These are phyloP conservation scores for Capsicum pubescens DNA, from an alignment of 257 asterid species.

Conservation along the genomic window DNA sequence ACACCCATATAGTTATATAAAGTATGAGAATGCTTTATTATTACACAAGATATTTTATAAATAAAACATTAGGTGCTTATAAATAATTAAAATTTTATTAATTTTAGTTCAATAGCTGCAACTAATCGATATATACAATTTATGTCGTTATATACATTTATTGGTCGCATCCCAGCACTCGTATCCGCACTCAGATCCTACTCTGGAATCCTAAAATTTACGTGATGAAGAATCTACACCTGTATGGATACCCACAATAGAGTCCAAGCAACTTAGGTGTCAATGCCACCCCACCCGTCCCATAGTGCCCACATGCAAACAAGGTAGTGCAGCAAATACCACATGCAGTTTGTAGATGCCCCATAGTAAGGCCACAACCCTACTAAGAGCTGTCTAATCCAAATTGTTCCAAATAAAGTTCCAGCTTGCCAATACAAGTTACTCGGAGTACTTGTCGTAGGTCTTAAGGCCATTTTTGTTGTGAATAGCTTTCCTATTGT, in stretches of 20 bases:
- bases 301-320: too few relatives aligned
- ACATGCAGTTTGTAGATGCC: not conserved
- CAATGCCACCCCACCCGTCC: too few relatives aligned
- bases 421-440: not conserved
- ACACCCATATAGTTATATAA: not conserved
- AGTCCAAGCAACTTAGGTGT: too few relatives aligned
- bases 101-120: not conserved
- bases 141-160: not conserved
- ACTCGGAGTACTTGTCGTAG: not conserved
- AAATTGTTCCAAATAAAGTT: not conserved
- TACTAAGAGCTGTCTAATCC: not conserved
- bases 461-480: not conserved
- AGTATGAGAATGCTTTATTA: not conserved
- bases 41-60: not conserved
- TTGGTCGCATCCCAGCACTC: not conserved
- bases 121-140: too few relatives aligned
- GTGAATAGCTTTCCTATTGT: conserved; percentile 1
- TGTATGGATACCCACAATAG: too few relatives aligned
- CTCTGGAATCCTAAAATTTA: not conserved
- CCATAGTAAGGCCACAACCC: not conserved
- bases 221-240: not conserved
- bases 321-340: not conserved
- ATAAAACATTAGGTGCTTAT: not conserved
- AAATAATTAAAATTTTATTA: too few relatives aligned
- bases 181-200: not conserved